Percentiles rank a stretch among this genome's conserved stretches.
Evolutionary conservation across 805 yeast genomes (phyloP).

Genomic region (Candida ortonii): DNA sequence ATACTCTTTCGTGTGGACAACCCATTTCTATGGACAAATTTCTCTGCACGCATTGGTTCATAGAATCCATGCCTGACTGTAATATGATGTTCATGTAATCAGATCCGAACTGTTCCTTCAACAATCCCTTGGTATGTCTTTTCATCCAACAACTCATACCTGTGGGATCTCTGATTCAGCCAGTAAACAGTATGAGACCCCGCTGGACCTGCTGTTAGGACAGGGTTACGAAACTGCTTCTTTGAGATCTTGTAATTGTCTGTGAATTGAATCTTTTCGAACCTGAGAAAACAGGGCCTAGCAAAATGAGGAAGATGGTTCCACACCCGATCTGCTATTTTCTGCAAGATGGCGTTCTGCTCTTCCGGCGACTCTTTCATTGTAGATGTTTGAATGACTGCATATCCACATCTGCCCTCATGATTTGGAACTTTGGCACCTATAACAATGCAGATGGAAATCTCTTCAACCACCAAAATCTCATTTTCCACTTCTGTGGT

Average conservation of each 20-base stretch:
- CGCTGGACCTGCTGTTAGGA: slow-evolving; percentile 61
- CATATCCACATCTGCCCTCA: slow-evolving; percentile 95
- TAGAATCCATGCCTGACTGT: too few species aligned
- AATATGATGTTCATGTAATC: too few species aligned
- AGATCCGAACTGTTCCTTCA: slow-evolving; percentile 24
- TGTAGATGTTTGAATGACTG: slow-evolving; percentile 55
- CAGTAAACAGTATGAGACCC: slow-evolving; percentile 67
- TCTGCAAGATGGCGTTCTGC: slow-evolving; percentile 35
- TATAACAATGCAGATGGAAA: slow-evolving; percentile 77
- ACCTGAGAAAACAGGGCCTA: slow-evolving; percentile 75
- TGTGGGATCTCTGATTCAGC: slow-evolving; percentile 45
- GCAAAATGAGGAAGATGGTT: slow-evolving; percentile 76
- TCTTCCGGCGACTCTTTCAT: slow-evolving; percentile 31
- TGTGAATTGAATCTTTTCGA: slow-evolving; percentile 61
- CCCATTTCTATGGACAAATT: too few species aligned
- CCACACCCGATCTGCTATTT: slow-evolving; percentile 36
- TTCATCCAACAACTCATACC: slow-evolving; percentile 56
- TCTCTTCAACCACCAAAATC: slow-evolving; percentile 42
- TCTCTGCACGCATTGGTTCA: too few species aligned
- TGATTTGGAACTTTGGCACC: slow-evolving; percentile 82
- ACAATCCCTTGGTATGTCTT: slow-evolving; percentile 48
- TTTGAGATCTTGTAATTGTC: slow-evolving; percentile 84
- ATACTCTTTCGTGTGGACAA: too few species aligned
- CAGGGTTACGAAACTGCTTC: slow-evolving; percentile 63
- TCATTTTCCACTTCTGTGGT: slow-evolving; percentile 91